Percentiles rank a stretch among this genome's conserved stretches.
These are phyloP conservation scores for Gillenia trifoliata DNA, from an alignment of 306 rosid genomes.

Conservation along the genomic window DNA sequence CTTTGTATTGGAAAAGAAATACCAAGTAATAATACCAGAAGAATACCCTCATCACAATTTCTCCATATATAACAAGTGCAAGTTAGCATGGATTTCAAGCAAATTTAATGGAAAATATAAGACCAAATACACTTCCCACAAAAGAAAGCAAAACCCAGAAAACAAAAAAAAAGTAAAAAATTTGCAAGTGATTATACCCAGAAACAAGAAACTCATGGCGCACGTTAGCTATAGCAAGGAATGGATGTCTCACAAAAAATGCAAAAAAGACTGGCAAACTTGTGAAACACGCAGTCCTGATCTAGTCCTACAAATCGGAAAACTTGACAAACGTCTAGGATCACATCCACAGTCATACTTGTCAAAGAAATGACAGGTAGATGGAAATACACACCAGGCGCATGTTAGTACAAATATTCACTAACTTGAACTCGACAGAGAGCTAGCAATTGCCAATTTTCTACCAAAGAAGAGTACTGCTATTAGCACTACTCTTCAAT, in stretches of 20 bases:
- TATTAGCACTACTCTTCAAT: no score
- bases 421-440: background rate
- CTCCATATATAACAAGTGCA: conserved; percentile 11
- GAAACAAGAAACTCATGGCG: background rate
- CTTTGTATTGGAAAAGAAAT: conserved; percentile 8
- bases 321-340: background rate
- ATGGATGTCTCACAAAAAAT: background rate
- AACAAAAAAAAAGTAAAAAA: background rate
- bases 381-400: conserved; percentile 4
- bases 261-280: background rate
- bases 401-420: background rate
- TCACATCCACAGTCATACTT: conserved; percentile 3
- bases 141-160: background rate
- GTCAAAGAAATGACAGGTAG: conserved; percentile 6
- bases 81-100: conserved; percentile 32
- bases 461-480: background rate
- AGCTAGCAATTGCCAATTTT: background rate
- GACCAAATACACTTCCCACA: background rate
- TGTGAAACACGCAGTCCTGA: conserved; percentile 2
- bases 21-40: background rate
- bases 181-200: background rate
- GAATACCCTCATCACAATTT: background rate
- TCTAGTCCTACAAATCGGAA: background rate
- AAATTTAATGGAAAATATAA: conserved; percentile 8
- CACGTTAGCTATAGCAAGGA: background rate